Base-by-base conservation (phyloP, 1,284 basidiomycete genomes). In the Ustilago trichophora region DNA sequence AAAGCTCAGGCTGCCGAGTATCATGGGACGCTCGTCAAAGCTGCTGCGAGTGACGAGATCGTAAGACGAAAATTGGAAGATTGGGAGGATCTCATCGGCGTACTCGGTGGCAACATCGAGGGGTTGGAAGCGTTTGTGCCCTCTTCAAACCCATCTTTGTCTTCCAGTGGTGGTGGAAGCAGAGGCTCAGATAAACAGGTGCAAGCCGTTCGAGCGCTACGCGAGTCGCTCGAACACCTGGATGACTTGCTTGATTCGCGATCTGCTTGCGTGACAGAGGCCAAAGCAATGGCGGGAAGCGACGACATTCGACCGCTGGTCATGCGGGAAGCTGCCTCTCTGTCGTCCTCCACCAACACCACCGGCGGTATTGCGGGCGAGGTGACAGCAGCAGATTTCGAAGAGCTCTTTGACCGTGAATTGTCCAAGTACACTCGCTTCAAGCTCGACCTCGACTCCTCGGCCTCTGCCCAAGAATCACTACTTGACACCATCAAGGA, bases 361-460 rank as follows among this genome's bases (percentile, higher is more conserved):
- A n/a, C n/a, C n/a, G n/a, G n/a, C n/a, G n/a, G n/a, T n/a, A n/a
- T n/a, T n/a, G n/a, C n/a, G n/a, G n/a, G n/a, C n/a, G n/a, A 84
- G 19, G 40, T 50, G 72, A 25, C 80, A 72, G 34, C 80, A 0
- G 82, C 87, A 9, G 86, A 89, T 77, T 86, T 86, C 2, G 89
- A 92, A 75, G 87, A 92, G 13, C 87, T 91, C 13, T 87, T 90
- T 25, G 90, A 93, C 52, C 85, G 88, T 60, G 89, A 91, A 67
- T 82, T 97, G 48, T 84, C 85, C 1, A 94, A 93, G 82, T 96
- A 92, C 70, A 89, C 92, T 52, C 86, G 86, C 58, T 90, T 90
- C 75, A 84, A 88, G 16, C 82, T 85, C 36, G 88, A 88, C 51
- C 84, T 97, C 53, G 85, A 84, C 15, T 86, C 86, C 16, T 86